Conservation (phyloP, 768 basidiomycete genomes). For the Tubosaeta sp. region DNA sequence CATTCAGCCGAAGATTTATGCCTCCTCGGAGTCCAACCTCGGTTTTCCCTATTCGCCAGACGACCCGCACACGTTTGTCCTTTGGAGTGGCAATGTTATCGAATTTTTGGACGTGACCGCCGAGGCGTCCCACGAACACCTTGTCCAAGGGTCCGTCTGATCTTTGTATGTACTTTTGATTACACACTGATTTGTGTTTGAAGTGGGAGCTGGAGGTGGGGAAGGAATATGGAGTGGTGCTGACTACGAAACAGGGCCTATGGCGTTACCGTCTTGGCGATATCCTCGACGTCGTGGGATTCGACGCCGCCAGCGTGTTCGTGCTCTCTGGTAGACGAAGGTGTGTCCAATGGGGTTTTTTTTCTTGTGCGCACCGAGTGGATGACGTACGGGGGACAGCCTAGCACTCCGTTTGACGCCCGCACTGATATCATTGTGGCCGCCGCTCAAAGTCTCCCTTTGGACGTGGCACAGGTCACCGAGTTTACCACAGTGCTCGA, state of each 20-base stretch:
- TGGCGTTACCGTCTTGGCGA: not conserved
- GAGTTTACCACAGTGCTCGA: not conserved
- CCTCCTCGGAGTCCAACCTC: not conserved
- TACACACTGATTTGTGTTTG: not conserved
- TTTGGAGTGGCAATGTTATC: not conserved
- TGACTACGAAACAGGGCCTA: not conserved
- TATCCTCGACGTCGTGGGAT: not conserved
- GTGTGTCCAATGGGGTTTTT: not conserved
- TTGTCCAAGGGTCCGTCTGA: conserved; percentile 2
- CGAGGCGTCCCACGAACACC: not conserved
- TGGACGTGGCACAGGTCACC: not conserved
- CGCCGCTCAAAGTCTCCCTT: not conserved
- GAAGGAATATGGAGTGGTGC: not conserved
- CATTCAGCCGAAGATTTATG: conserved; percentile 1
- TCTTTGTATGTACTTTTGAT: not conserved
- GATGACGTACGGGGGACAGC: not conserved
- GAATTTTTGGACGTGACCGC: not conserved
- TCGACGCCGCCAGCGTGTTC: not conserved
- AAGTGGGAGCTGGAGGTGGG: not conserved
- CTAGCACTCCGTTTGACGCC: not conserved
- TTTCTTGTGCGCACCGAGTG: not conserved
- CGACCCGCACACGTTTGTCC: not conserved
- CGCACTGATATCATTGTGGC: not conserved
- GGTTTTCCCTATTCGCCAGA: not conserved
- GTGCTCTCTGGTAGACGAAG: not conserved